Conservation (phyloP, 331 rosid genomes). For the Stylosanthes scabra region DNA sequence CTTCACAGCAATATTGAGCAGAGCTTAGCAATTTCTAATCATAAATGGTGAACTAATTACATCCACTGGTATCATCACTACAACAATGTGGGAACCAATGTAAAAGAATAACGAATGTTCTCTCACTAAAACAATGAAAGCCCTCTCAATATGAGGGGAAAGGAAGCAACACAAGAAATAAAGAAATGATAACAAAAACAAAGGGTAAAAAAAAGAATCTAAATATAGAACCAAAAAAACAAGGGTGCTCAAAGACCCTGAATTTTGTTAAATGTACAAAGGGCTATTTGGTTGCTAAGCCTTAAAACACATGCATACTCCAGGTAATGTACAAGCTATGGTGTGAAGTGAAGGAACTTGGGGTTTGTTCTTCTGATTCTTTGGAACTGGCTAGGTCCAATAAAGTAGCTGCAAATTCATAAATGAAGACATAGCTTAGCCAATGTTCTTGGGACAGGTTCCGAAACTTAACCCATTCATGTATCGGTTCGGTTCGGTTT, state of each 20-base stretch:
- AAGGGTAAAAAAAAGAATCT: constrained; percentile 24
- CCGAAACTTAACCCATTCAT: neutral
- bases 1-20: neutral
- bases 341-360: constrained; percentile 55
- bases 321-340: constrained; percentile 63
- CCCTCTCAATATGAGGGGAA: constrained; percentile 46
- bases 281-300: constrained; percentile 50
- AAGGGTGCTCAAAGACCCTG: constrained; percentile 43
- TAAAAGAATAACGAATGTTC: constrained; percentile 54
- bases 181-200: constrained; percentile 33
- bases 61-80: constrained; percentile 36
- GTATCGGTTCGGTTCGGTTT: constrained; percentile 35
- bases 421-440: constrained; percentile 52
- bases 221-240: constrained; percentile 30
- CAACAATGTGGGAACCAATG: constrained; percentile 42
- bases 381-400: constrained; percentile 56
- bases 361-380: constrained; percentile 37
- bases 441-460: constrained; percentile 49
- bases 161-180: constrained; percentile 12
- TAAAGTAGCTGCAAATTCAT: constrained; percentile 55
- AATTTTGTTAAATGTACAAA: constrained; percentile 49
- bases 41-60: constrained; percentile 38
- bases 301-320: constrained; percentile 36
- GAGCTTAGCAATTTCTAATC: constrained; percentile 6
- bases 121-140: constrained; percentile 38